Evolutionary conservation across 805 yeast genomes (phyloP), one percentile per base, ranked within the genome.

Genomic region (Cyberlindnera maritima): DNA sequence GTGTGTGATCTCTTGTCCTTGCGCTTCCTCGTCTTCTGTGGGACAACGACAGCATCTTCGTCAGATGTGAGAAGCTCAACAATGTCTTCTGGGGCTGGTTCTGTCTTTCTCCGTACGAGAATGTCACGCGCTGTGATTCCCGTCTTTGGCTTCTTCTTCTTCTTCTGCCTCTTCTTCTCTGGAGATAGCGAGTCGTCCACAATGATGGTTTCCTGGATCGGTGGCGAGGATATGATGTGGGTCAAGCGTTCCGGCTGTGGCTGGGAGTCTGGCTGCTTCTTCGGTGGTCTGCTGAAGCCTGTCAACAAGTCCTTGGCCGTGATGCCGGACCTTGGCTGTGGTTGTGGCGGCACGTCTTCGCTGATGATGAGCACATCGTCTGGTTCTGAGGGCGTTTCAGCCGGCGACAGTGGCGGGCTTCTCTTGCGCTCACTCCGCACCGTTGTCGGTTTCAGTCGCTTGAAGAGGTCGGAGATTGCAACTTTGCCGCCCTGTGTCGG

Each of bases 81-180:
- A 10, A 53, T 42, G 9, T 50, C 49, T 12, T 41, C 33, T 3
- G 34, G 25, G 3, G 6, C 21, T 9, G 21, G 36, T 6, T 5
- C 5, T 21, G 8, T 21, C 8, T 41, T 36, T 13, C 31, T 38
- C 9, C 53, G 52, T 3, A 42, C 46, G 28, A 55, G 48, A 13
- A 55, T 38, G 23, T 56, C 58, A 14, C 41, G 44, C 2, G 56
- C 55, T 1, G 56, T 43, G 9, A 54, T 38, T 3, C 56, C 54
- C 8, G 49, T 36, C 36, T 46, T 46, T 23, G 42, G 17, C 33
- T 20, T 34, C 35, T 10, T 3, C 31, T 19, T 42, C 38, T 7
- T n/a, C n/a, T n/a, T n/a, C 18, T 14, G 39, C 25, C 3, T 25
- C n/a, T n/a, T n/a, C n/a, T 12, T 38, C 19, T 7, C 25, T 38